Conservation (phyloP, 1,284 basidiomycete species). For the Exobasidium cylindrosporum region DNA sequence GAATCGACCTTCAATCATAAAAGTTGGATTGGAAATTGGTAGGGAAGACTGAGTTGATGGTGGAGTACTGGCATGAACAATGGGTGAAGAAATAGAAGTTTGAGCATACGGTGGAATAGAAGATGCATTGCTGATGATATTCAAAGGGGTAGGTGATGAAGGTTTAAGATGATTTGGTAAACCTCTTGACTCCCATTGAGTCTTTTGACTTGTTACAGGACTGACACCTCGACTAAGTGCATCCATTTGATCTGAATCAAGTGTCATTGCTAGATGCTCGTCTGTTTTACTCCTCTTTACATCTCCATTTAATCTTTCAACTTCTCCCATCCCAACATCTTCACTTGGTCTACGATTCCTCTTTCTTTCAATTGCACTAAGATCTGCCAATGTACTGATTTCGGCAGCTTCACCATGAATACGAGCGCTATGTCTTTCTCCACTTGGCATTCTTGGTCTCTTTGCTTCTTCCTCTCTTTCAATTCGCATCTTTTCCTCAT, state of each 20-base stretch:
- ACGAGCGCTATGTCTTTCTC: slow-evolving; percentile 59
- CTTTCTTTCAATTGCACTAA: slow-evolving; percentile 26
- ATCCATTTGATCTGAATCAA: background rate
- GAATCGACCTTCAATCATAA: slow-evolving; percentile 15
- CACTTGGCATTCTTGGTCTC: slow-evolving; percentile 53
- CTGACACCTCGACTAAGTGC: background rate
- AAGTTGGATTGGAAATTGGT: slow-evolving; percentile 21
- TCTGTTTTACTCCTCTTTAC: background rate
- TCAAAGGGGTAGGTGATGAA: background rate
- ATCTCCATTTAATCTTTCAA: background rate
- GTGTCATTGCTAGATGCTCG: background rate
- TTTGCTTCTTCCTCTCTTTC: slow-evolving; percentile 29
- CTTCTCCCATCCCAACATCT: background rate
- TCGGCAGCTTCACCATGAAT: slow-evolving; percentile 71
- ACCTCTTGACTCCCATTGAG: background rate
- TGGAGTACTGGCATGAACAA: slow-evolving; percentile 1
- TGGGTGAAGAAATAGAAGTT: slow-evolving; percentile 1
- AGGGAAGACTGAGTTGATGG: background rate
- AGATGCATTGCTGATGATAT: background rate
- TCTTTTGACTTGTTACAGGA: background rate
- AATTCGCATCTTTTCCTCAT: slow-evolving; percentile 62
- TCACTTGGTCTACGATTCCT: background rate
- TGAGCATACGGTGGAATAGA: background rate
- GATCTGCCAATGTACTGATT: slow-evolving; percentile 23
- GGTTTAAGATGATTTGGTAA: background rate